A percentile compares a stretch with the other conserved stretches of the same genome.
phyloP scores from a whole-genome alignment of 2,329 filamentous ascomycete species.

The Fusarium sp. region DNA sequence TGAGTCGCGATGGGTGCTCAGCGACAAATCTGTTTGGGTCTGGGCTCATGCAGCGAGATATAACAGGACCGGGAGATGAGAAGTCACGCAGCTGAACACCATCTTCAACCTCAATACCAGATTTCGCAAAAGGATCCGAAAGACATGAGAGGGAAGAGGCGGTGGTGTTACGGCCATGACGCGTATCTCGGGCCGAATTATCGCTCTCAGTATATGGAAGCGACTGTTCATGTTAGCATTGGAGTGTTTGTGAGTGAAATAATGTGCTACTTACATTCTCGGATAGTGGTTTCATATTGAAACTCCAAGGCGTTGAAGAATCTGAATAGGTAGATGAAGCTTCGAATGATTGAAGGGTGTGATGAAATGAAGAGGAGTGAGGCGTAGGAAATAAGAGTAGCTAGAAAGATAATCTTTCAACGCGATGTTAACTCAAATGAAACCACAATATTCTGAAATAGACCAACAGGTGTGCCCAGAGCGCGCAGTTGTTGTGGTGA shows the following conservation, averaged over 20 bases:
- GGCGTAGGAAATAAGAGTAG: not conserved
- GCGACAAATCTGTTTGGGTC: constrained; percentile 31
- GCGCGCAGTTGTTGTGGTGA: not conserved
- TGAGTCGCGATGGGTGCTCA: constrained; percentile 25
- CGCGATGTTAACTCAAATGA: not conserved
- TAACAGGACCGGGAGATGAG: constrained; percentile 16
- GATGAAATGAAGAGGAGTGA: not conserved
- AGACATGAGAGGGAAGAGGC: constrained; percentile 29
- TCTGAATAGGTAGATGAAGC: not conserved
- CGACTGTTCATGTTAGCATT: constrained; percentile 31
- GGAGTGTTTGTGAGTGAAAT: not conserved
- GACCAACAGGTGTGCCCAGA: not conserved
- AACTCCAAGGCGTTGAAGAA: not conserved
- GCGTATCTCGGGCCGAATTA: constrained; percentile 39
- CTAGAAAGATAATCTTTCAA: not conserved
- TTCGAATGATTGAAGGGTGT: not conserved
- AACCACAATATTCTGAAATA: not conserved
- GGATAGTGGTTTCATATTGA: constrained; percentile 27
- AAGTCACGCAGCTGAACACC: constrained; percentile 23
- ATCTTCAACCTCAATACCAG: constrained; percentile 12
- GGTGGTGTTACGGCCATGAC: constrained; percentile 32
- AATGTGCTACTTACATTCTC: constrained; percentile 22
- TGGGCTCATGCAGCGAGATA: constrained; percentile 11
- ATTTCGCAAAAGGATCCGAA: constrained; percentile 27
- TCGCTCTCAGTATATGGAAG: constrained; percentile 33